Percentiles rank a stretch among this genome's conserved stretches.
Evolutionary conservation across 768 basidiomycete genomes (phyloP).

Genomic region (Dacryopinax spathularia): DNA sequence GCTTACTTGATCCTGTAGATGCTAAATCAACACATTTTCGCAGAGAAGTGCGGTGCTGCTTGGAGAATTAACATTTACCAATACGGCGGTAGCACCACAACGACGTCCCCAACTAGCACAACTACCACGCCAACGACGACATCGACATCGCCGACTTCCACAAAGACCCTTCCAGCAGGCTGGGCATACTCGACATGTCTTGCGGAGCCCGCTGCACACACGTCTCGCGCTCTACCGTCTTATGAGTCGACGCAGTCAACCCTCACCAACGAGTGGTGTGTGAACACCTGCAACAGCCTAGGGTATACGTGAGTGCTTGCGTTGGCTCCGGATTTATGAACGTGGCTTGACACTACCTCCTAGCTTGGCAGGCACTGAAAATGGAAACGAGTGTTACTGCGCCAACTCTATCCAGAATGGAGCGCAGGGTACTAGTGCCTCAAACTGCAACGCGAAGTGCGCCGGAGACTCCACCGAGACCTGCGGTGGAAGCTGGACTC

Average conservation of each 20-base stretch:
- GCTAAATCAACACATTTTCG: background rate
- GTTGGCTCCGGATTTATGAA: background rate
- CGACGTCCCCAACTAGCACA: background rate
- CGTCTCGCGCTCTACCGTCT: background rate
- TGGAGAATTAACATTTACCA: constrained; percentile 4
- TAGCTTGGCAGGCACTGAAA: constrained; percentile 17
- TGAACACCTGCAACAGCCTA: background rate
- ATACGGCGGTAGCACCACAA: background rate
- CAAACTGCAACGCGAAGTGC: constrained; percentile 16
- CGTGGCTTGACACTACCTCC: constrained; percentile 12
- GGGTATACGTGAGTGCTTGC: too few relatives aligned
- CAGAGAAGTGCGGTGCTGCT: constrained; percentile 3
- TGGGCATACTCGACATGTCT: background rate
- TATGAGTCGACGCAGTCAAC: background rate
- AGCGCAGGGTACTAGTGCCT: constrained; percentile 10
- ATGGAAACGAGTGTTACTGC: constrained; percentile 18
- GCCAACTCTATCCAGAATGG: constrained; percentile 14
- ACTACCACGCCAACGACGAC: background rate
- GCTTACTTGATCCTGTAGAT: background rate
- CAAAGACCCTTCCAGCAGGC: background rate
- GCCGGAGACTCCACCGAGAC: background rate
- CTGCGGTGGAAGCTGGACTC: constrained; percentile 13
- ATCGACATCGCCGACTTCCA: background rate
- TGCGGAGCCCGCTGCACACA: background rate
- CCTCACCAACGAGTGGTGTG: background rate